Percentiles rank a stretch among this genome's conserved stretches.
Conservation (phyloP, 148 eudicot genomes). For the Nepenthes mirabilis region DNA sequence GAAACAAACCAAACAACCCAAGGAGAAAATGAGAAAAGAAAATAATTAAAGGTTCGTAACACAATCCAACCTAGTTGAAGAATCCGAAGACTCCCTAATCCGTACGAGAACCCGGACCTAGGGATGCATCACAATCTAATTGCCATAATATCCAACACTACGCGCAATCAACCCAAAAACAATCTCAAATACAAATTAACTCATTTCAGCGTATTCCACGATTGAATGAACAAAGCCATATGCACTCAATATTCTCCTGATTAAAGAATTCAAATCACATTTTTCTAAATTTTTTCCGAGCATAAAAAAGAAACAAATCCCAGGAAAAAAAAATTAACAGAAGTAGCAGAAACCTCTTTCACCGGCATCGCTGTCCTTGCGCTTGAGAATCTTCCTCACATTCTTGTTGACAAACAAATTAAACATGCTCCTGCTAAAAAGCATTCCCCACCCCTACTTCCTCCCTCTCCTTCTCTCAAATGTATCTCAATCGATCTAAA, state of each 20-base stretch:
- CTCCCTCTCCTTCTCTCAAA: too few relatives aligned
- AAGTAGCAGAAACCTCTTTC: conserved; percentile 41
- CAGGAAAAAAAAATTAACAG: background rate
- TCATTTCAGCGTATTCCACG: background rate
- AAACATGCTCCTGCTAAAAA: conserved; percentile 35
- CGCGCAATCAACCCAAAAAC: background rate
- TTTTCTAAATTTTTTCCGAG: background rate
- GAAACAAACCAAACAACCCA: too few relatives aligned
- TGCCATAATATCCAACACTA: background rate
- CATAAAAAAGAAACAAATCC: background rate
- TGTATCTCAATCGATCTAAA: too few relatives aligned
- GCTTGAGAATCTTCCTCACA: conserved; percentile 80
- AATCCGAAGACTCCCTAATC: too few relatives aligned
- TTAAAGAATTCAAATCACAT: background rate
- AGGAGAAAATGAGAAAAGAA: too few relatives aligned
- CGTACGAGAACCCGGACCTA: too few relatives aligned
- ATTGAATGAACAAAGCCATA: background rate
- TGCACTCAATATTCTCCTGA: background rate
- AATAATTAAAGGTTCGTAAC: too few relatives aligned
- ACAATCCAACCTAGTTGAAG: too few relatives aligned
- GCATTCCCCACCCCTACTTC: conserved; percentile 11
- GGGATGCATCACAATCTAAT: too few relatives aligned
- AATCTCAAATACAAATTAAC: background rate
- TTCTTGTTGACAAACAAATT: conserved; percentile 51
- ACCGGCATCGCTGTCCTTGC: conserved; percentile 94